Conservation (phyloP, 2,329 filamentous ascomycete genomes). For the Colletotrichum ledebouriae region DNA sequence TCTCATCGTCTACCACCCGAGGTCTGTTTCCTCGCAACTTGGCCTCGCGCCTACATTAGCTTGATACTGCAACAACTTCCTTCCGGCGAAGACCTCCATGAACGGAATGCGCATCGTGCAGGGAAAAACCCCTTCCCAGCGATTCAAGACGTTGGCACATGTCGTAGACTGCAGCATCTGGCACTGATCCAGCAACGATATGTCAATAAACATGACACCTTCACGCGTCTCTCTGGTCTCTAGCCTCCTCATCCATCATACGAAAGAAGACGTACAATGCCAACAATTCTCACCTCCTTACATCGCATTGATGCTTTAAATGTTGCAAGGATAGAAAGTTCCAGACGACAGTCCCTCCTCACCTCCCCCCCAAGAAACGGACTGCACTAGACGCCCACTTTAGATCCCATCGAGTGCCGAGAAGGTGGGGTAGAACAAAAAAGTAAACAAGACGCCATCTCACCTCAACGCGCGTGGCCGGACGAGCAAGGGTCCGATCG, state of each 20-base stretch:
- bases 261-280: neutral
- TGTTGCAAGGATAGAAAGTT: no score
- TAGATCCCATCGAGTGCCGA: slow-evolving; percentile 14
- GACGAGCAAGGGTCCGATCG: slow-evolving; percentile 8
- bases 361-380: neutral
- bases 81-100: neutral
- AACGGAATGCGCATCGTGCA: neutral
- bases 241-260: neutral
- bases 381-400: neutral
- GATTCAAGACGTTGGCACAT: neutral
- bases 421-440: neutral
- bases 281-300: slow-evolving; percentile 6
- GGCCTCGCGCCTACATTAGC: slow-evolving; percentile 34
- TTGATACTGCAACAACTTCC: neutral
- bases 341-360: neutral
- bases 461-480: neutral
- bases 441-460: slow-evolving; percentile 13
- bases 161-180: neutral
- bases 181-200: neutral
- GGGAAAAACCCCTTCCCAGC: no score
- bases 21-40: neutral
- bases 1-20: neutral
- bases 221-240: neutral
- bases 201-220: no score
- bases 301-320: neutral